Conservation (phyloP, 495 filamentous ascomycete genomes). For the Corynascus novoguineensis region DNA sequence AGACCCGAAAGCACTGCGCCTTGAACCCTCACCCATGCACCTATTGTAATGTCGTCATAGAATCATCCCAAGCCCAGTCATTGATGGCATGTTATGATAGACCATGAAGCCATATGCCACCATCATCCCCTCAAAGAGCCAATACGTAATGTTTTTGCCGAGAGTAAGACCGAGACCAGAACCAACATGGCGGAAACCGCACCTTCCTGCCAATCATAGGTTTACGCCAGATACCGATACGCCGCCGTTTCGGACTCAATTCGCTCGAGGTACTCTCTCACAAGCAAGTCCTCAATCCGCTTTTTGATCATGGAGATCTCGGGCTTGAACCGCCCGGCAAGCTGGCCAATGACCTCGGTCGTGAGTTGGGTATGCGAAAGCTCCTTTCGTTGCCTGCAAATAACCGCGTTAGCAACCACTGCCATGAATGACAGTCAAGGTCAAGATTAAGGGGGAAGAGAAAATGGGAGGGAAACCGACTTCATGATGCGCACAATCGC, state of each 20-base stretch:
- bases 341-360: slow-evolving; percentile 75
- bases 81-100: background rate
- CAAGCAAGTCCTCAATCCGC: slow-evolving; percentile 88
- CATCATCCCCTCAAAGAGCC: too few species aligned
- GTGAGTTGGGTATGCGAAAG: slow-evolving; percentile 75
- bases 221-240: slow-evolving; percentile 67
- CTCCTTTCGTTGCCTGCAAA: slow-evolving; percentile 76
- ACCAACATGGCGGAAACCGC: too few species aligned
- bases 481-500: slow-evolving; percentile 95
- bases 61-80: background rate
- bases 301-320: slow-evolving; percentile 89
- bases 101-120: background rate
- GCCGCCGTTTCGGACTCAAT: slow-evolving; percentile 64
- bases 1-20: background rate
- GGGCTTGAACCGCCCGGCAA: slow-evolving; percentile 75
- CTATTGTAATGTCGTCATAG: background rate
- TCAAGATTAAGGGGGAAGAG: background rate
- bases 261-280: slow-evolving; percentile 90
- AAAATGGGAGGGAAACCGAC: slow-evolving; percentile 41
- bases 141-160: too few species aligned
- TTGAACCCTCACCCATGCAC: background rate
- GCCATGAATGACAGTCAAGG: slow-evolving; percentile 6
- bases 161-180: background rate
- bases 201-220: background rate
- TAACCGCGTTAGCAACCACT: too few species aligned